A percentile compares a stretch with the other conserved stretches of the same genome.
phyloP scores from a whole-genome alignment of 345 rosid genomes.

The Heritiera littoralis region DNA sequence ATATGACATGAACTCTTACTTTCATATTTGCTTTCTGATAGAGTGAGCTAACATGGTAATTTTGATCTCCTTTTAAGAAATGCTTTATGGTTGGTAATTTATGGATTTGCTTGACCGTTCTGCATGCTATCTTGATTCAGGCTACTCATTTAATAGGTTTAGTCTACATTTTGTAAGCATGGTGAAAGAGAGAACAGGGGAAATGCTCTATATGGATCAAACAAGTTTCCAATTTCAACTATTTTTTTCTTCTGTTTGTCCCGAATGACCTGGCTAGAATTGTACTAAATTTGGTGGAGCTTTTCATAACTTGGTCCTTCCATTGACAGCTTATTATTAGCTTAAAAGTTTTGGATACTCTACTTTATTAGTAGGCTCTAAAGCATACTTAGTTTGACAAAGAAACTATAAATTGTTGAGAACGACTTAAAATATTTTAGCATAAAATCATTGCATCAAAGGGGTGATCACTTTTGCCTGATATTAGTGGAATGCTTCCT shows the following conservation, averaged over 20 bases:
- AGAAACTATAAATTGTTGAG: not conserved
- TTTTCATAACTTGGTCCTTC: not conserved
- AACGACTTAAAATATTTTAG: not conserved
- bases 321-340: not conserved
- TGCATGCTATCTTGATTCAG: not conserved
- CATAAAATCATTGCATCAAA: not conserved
- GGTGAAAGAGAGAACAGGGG: not conserved
- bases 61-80: not conserved
- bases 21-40: not conserved
- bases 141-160: not conserved
- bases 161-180: not conserved
- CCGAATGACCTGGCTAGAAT: not conserved
- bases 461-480: constrained; percentile 26
- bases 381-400: not conserved
- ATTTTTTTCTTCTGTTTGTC: not conserved
- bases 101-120: not conserved
- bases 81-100: not conserved
- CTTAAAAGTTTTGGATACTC: not conserved
- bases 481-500: constrained; percentile 12
- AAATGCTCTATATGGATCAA: not conserved
- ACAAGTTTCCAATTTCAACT: not conserved
- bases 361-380: not conserved
- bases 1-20: not conserved
- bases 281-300: not conserved
- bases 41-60: not conserved